phyloP scores from a whole-genome alignment of 352 stramenopile species.

The Aphanomyces euteiches region DNA sequence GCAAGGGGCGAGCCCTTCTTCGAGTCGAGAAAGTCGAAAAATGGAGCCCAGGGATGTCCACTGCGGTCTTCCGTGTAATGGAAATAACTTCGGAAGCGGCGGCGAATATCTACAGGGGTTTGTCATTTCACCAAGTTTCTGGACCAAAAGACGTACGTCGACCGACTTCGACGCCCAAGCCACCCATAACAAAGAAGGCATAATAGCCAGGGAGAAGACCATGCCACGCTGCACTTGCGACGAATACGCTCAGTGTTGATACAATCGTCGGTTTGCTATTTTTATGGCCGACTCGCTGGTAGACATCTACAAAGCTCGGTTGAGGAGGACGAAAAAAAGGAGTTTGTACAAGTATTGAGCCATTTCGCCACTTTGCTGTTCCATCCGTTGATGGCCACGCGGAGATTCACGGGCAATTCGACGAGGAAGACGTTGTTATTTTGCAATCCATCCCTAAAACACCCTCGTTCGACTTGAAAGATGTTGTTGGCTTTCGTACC shows the following conservation, averaged over 20 bases:
- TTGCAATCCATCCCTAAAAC: slow-evolving; percentile 72
- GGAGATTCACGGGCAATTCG: slow-evolving; percentile 81
- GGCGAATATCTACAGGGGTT: slow-evolving; percentile 51
- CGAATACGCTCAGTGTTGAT: slow-evolving; percentile 75
- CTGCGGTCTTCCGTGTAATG: slow-evolving; percentile 84
- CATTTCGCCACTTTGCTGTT: slow-evolving; percentile 82
- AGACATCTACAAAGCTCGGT: slow-evolving; percentile 59
- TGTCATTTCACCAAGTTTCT: too few relatives aligned
- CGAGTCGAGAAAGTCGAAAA: slow-evolving; percentile 69
- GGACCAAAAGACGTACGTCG: slow-evolving; percentile 49
- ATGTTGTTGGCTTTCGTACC: not conserved
- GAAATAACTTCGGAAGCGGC: slow-evolving; percentile 60
- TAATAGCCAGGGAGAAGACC: slow-evolving; percentile 85
- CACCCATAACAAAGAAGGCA: slow-evolving; percentile 81
- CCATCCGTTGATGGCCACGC: slow-evolving; percentile 86
- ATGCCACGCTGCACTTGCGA: slow-evolving; percentile 84
- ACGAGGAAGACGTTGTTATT: slow-evolving; percentile 84
- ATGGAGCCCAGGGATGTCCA: slow-evolving; percentile 73
- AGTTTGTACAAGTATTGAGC: slow-evolving; percentile 75
- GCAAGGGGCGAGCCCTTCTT: slow-evolving; percentile 68
- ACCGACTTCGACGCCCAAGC: slow-evolving; percentile 83
- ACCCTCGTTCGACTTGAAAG: not conserved
- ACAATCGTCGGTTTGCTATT: slow-evolving; percentile 67
- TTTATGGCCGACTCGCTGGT: slow-evolving; percentile 74
- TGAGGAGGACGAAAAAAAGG: not conserved